Evolutionary conservation across 2,329 filamentous ascomycete genomes (phyloP).

Genomic region (Venturia effusa): DNA sequence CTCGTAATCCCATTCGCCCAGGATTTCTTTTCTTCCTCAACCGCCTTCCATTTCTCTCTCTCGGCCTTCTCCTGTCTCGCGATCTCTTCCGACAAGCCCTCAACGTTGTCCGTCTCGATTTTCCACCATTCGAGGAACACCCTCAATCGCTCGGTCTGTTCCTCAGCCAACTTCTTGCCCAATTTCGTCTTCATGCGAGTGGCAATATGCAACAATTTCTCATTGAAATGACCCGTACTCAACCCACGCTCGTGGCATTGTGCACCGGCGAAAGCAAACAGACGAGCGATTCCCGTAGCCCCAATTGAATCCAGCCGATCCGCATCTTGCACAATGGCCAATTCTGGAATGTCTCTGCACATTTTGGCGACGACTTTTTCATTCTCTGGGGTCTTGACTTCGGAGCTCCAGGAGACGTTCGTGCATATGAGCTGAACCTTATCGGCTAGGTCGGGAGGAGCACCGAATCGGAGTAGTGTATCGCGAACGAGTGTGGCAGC

Average conservation of each 20-base stretch:
- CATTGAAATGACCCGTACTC: conserved; percentile 54
- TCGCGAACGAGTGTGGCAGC: conserved; percentile 46
- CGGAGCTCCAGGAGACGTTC: conserved; percentile 67
- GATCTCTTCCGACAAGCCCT: background rate
- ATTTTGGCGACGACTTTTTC: background rate
- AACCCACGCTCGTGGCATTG: conserved; percentile 42
- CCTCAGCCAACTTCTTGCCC: conserved; percentile 38
- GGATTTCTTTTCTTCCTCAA: background rate
- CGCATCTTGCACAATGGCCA: conserved; percentile 83
- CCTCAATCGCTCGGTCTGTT: conserved; percentile 37
- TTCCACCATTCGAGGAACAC: conserved; percentile 45
- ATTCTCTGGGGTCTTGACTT: conserved; percentile 48
- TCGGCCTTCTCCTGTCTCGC: background rate
- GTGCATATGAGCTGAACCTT: conserved; percentile 63
- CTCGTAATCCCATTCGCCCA: background rate
- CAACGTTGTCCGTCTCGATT: conserved; percentile 28
- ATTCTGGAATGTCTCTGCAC: conserved; percentile 42
- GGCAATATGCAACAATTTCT: conserved; percentile 60
- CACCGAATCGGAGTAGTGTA: conserved; percentile 47
- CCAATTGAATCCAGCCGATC: conserved; percentile 88
- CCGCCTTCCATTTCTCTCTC: background rate
- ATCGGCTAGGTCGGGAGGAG: conserved; percentile 45
- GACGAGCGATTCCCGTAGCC: conserved; percentile 70
- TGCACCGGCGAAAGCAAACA: conserved; percentile 66
- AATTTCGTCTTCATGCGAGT: conserved; percentile 48